Base-by-base conservation (phyloP, 768 basidiomycete genomes). In the Mycena vulgaris region DNA sequence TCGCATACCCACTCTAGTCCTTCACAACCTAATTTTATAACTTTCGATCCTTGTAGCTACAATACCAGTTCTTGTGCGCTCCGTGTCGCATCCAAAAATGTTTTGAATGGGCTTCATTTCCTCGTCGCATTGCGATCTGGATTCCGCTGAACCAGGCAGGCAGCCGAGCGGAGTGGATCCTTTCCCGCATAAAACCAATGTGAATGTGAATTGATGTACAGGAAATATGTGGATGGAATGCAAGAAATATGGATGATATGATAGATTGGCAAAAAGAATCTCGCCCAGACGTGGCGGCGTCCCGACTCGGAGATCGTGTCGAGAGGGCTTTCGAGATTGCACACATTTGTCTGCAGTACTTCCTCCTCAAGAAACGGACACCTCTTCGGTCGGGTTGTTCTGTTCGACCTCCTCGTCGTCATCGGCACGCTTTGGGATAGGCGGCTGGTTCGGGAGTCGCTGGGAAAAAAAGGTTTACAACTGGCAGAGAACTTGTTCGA, bases 361-460 rank as follows among this genome's bases (percentile, higher is more conserved):
- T 2, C 19, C 19, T 35, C 53, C 56, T 71, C 69, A 42, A 45
- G 63, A 4, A 13, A 35, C 30, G 23, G 49, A 13, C 40, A 48
- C 48, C 27, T 66, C 60, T 33, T 71, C 75, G 28, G 47, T 40
- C 75, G 7, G 74, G 69, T 13, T 70, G 71, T 35, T 58, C 75
- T 23, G 70, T 62, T 23, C 33, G n/a, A 4, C 48, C 37, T 45
- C 72, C 27, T 72, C 73, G 21, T 72, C 75, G 31, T 76, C 75
- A 31, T 73, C 76, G 10, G 72, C 68, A 2, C 66, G 74, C 25
- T 78, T 81, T 21, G 85, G 84, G 25, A 92, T 77, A 23, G 88
- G 83, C 25, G 89, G 84, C 75, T 93, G 91, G 27, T 82, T 84
- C 16, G 85, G 82, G 25, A 93, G 74, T 39, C 91, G 87, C 91